phyloP scores from a whole-genome alignment of 331 rosid genomes.

The Ulmus americana region DNA sequence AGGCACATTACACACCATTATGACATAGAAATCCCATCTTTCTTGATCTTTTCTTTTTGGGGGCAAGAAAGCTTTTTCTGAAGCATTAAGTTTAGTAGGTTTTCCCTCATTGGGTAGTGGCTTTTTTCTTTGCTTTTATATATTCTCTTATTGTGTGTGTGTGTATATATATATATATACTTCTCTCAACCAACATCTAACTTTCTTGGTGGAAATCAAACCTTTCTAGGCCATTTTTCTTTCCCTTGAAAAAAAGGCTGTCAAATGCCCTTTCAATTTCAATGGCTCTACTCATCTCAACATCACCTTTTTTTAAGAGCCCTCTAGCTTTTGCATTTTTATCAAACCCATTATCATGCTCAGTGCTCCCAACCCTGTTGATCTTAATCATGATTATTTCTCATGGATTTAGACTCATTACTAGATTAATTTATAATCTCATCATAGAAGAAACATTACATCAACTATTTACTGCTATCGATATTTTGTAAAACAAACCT shows the following conservation, averaged over 20 bases:
- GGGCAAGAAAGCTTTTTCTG: constrained; percentile 23
- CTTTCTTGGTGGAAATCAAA: constrained; percentile 72
- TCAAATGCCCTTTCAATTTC: constrained; percentile 50
- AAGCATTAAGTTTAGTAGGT: constrained; percentile 38
- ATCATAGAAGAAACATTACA: constrained; percentile 19
- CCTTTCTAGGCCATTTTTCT: constrained; percentile 43
- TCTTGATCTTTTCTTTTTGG: not conserved
- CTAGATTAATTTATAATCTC: constrained; percentile 31
- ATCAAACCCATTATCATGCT: constrained; percentile 71
- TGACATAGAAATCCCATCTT: constrained; percentile 46
- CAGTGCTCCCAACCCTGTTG: constrained; percentile 30
- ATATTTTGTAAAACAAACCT: no score
- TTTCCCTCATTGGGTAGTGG: constrained; percentile 41
- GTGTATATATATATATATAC: constrained; percentile 5
- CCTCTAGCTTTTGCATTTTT: constrained; percentile 35
- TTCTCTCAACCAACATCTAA: constrained; percentile 46
- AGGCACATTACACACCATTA: constrained; percentile 27
- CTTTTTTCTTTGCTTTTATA: constrained; percentile 3
- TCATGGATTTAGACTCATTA: constrained; percentile 34
- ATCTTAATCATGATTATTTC: constrained; percentile 49
- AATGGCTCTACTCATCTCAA: constrained; percentile 53
- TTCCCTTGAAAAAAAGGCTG: constrained; percentile 50
- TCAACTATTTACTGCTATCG: constrained; percentile 12
- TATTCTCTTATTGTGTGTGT: no score
- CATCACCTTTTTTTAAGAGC: constrained; percentile 43